Base-by-base conservation (phyloP, 1,139 yeast species). In the Sugiyamaella paludigena region DNA sequence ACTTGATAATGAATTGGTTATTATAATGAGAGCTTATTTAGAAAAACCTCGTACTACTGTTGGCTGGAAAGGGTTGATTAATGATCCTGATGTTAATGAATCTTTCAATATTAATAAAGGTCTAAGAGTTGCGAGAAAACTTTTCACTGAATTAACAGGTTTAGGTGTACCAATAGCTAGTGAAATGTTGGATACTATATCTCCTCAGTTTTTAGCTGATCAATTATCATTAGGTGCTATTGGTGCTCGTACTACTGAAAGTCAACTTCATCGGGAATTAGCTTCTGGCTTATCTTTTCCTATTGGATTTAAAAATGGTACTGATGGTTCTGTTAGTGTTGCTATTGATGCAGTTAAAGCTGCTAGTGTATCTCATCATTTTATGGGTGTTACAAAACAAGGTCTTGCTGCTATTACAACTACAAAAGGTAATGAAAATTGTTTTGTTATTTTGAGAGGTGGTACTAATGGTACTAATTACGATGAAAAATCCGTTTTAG, bases 1-100 rank as follows among this genome's bases (percentile, higher is more conserved):
- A 70, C 77, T 87, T 56, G 69, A 79, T 53, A 80, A 76, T 49
- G 98, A 92, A 58, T 75, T 92, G 56, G 84, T 85, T 46, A 79
- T 92, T 54, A 79, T 92, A 58, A 92, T 92, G 98, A 83, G 98
- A 73, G 98, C 98, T 12, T 92, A 92, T 78, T 78, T 92, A 62
- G 98, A 92, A 72, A 92, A 92, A 72, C 98, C 98, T 64, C 83
- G 98, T 75, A 92, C 98, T 56, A 92, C 98, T 30, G 98, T 92
- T 48, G 98, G 98, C 57, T 92, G 98, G 98, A 92, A 92, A 74
- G 98, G 98, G 58, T 77, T 92, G 65, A 89, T 92, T 67, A 92
- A 92, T 69, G 98, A 92, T 69, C 98, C 98, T 37, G 96, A 89
- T 66, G 82, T 91, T 56, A 91, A 92, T 73, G 85, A 87, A 63